A percentile compares a stretch with the other conserved stretches of the same genome.
phyloP scores from a whole-genome alignment of 306 rosid species.

The Senna siamea region DNA sequence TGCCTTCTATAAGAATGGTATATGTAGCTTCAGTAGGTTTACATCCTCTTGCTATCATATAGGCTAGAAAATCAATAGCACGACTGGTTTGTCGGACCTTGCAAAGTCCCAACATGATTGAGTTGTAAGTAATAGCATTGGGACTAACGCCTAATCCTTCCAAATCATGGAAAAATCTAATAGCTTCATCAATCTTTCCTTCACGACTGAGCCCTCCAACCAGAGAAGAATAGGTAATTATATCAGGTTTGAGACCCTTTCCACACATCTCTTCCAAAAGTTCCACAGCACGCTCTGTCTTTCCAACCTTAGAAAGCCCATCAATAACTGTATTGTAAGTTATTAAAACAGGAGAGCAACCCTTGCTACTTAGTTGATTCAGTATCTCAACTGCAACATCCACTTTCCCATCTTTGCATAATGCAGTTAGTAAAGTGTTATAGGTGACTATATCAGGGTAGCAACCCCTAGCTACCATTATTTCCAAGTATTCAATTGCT shows the following conservation, averaged over 20 bases:
- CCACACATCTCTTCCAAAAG: constrained; percentile 80
- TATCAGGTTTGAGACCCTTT: constrained; percentile 82
- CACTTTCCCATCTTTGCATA: constrained; percentile 95
- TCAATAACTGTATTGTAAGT: constrained; percentile 89
- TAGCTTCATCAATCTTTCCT: constrained; percentile 78
- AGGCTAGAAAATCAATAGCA: constrained; percentile 81
- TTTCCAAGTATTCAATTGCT: constrained; percentile 79
- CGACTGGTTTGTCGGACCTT: constrained; percentile 70
- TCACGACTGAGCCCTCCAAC: constrained; percentile 83
- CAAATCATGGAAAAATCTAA: constrained; percentile 63
- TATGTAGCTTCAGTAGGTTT: constrained; percentile 89
- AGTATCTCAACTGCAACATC: constrained; percentile 85
- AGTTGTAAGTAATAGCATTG: constrained; percentile 67
- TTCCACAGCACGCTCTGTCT: constrained; percentile 64
- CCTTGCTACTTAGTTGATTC: constrained; percentile 77
- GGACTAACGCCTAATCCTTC: constrained; percentile 63
- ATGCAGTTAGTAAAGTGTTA: constrained; percentile 85
- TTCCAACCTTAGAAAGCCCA: constrained; percentile 86
- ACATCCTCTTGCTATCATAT: constrained; percentile 78
- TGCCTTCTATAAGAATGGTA: constrained; percentile 87
- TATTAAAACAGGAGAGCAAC: constrained; percentile 86
- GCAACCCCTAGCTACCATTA: constrained; percentile 91
- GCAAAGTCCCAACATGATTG: constrained; percentile 85
- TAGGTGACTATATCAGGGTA: constrained; percentile 95
- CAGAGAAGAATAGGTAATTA: constrained; percentile 80